Evolutionary conservation across 495 filamentous ascomycete genomes (phyloP), one percentile per base, ranked within the genome.

Genomic region (Aspergillus ostianus): DNA sequence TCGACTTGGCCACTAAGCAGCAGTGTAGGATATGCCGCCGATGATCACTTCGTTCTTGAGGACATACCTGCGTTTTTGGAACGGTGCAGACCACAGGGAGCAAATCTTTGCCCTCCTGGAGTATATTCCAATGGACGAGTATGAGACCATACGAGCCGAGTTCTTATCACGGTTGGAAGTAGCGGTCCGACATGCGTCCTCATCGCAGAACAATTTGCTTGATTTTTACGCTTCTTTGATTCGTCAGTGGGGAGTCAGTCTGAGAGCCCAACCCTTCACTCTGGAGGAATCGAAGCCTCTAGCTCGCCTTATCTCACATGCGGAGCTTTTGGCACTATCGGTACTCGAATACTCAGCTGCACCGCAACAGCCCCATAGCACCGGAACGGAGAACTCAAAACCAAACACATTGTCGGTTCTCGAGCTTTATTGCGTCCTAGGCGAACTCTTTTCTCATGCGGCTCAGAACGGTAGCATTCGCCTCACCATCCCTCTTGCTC

Each of bases 191-290:
- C 68, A 84, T 46, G 80, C 73, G 2, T 48, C 79, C 6, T 57
- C 68, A 23, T 84, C 84, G 1, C 82, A 84, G 67, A 61, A 78
- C 5, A 71, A 71, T 13, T 75, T 95, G 6, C 75, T 95, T 9
- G 76, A 72, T 15, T 90, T 92, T 64, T 94, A 93, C 72, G 86
- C 85, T 6, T 67, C 63, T n/a, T 76, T 96, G 23, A 82, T 93
- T 48, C 78, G 74, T 0, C 82, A 84, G 67, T 96, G 91, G 91
- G 82, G 83, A 6, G 65, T 84, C 45, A 67, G 67, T 44, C 65
- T 81, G 21, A 64, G 72, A 52, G 56, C 65, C 27, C 62, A 70
- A 4, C 63, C 64, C 17, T 62, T 74, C 10, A 54, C 54, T 13
- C 51, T 67, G 9, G 69, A 67, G 44, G 70, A 77, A 56, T 76